Evolutionary conservation across 345 rosid genomes (phyloP), one percentile per base, ranked within the genome.

Genomic region (Pugionium dolabratum): DNA sequence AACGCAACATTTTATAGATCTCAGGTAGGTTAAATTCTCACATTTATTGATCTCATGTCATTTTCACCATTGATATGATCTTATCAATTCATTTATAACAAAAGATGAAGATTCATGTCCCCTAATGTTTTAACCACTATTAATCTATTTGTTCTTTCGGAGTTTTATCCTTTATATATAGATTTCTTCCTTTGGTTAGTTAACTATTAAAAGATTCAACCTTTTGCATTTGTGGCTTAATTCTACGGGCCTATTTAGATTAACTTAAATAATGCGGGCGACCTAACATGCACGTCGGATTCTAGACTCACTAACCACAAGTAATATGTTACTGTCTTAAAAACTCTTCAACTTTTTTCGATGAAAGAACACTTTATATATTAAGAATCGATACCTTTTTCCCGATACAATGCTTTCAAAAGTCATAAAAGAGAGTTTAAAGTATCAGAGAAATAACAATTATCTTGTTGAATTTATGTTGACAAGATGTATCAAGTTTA

Each of bases 1-100:
- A 72, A 52, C 44, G 32, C 76, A 53, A 66, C 32, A 36, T 73
- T 6, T 6, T 35, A 36, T 44, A 33, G 73, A 67, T 74, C 47
- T 73, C 44, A 67, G 64, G 64, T 74, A 74, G 69, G 73, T 74
- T 73, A 73, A 59, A 74, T 67, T 40, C 67, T 67, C 59, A 1
- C 49, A 59, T 73, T 41, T 25, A 43, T 65, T 65, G 76, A 72
- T 72, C 76, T 52, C 37, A 5, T 44, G 57, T 74, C 77, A 0
- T 45, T 61, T 9, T 74, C 73, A 67, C 48, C 35, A 34, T 55
- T 54, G 77, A 74, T 74, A 54, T 55, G 77, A 55, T 74, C 73
- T 74, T 74, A 61, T 67, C 77, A 11, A 61, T 54, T 47, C 53
- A 67, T 62, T 45, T 73, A 31, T 37, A 59, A 53, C 3, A 6